A percentile compares a stretch with the other conserved stretches of the same genome.
Evolutionary conservation across 1,139 yeast species (phyloP).

Genomic region (Suhomyces guaymorum): DNA sequence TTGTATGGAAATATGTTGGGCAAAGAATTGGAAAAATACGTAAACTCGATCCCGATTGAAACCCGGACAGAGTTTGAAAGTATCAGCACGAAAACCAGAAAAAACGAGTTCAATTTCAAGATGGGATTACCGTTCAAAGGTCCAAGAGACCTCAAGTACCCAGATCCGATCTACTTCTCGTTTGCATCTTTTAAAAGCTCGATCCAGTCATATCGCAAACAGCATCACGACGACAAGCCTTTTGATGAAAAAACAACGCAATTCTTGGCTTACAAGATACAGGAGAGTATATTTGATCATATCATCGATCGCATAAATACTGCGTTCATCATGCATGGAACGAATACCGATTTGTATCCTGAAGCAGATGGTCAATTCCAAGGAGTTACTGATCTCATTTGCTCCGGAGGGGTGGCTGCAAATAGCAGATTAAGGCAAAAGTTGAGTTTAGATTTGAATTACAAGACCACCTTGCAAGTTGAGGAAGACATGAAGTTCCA

Average conservation of each 20-base stretch:
- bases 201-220: conserved; percentile 37
- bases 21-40: conserved; percentile 68
- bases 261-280: conserved; percentile 62
- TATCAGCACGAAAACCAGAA: conserved; percentile 24
- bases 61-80: conserved; percentile 22
- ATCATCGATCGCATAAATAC: conserved; percentile 62
- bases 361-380: conserved; percentile 36
- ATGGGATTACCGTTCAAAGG: conserved; percentile 37
- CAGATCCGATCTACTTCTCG: conserved; percentile 53
- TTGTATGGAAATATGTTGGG: conserved; percentile 83
- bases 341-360: conserved; percentile 9
- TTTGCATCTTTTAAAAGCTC: conserved; percentile 77
- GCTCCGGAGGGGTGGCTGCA: conserved; percentile 95
- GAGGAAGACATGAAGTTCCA: conserved; percentile 33
- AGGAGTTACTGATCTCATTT: conserved; percentile 60
- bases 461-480: conserved; percentile 7
- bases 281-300: conserved; percentile 70
- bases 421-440: conserved; percentile 58
- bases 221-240: conserved; percentile 10
- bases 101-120: conserved; percentile 24
- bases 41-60: conserved; percentile 32
- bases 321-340: conserved; percentile 44
- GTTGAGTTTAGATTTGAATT: conserved; percentile 39
- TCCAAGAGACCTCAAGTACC: conserved; percentile 31
- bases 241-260: conserved; percentile 26